Base-by-base conservation (phyloP, 352 stramenopile species). In the Globisporangium radiosum region DNA sequence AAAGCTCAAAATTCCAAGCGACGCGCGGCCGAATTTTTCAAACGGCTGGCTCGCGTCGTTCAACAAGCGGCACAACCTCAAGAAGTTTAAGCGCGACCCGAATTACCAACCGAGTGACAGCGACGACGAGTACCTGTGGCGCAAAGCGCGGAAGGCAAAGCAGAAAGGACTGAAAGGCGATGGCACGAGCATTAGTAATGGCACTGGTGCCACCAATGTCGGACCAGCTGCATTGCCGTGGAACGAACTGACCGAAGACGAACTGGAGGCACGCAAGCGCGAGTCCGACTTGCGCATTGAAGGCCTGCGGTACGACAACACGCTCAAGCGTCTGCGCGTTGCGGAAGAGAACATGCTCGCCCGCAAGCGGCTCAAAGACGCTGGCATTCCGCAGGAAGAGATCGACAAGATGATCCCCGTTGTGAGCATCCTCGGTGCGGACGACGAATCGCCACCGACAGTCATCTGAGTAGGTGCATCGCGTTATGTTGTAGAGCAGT, bases 1-100 rank as follows among this genome's bases (percentile, higher is more conserved):
- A 7, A 65, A 58, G 50, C 58, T 63, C 51, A 53, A 53, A 4
- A 63, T 63, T 36, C n/a, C 45, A 7, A 43, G 45, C 39, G 60
- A 56, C 36, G 42, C 57, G 11, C 60, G 60, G 51, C 58, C 58
- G 2, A 58, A 39, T 40, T 94, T 92, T 62, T 94, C 84, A 7
- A 94, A 94, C 62, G 84, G 84, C 54, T 94, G 84, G 84, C 66
- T 94, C 51, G 81, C 80, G 54, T 89, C 76, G 11, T 94, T 94
- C 62, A 92, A 92, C 60, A 65, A 65, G 54, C 60, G 60, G 7
- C 81, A 93, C 48, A 52, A 56, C 40, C 60, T 65, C 47, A 65
- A 65, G 47, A 65, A 65, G 54, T 65, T 65, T 47, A 65, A 65
- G 54, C 60, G 60, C 13, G 60, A 60, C 48, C 56, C 45, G 40